These are phyloP conservation scores for Xylaria sp. DNA, from an alignment of 2,329 filamentous ascomycete genomes.

Conservation along the genomic window DNA sequence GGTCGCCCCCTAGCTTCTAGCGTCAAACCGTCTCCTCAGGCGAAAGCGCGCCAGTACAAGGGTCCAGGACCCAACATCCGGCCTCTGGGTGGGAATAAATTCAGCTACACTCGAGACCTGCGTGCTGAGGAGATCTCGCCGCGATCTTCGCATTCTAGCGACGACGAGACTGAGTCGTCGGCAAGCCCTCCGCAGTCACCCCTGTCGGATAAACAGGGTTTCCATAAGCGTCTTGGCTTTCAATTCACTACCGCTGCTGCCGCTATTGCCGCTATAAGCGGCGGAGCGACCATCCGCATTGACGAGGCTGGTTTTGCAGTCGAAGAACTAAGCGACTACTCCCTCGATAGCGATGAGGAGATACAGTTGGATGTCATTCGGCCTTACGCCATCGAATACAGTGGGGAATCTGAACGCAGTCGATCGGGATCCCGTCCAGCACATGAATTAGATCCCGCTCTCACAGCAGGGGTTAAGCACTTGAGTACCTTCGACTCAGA, in stretches of 20 bases:
- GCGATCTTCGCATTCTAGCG: conserved; percentile 46
- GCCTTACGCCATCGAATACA: conserved; percentile 46
- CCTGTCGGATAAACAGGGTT: conserved; percentile 42
- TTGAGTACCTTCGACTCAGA: conserved; percentile 46
- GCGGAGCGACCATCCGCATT: conserved; percentile 35
- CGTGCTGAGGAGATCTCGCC: conserved; percentile 49
- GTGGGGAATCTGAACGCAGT: conserved; percentile 46
- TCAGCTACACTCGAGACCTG: conserved; percentile 45
- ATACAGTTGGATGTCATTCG: conserved; percentile 41
- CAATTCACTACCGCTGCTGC: conserved; percentile 36
- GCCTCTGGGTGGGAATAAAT: conserved; percentile 49
- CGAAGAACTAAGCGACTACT: conserved; percentile 48
- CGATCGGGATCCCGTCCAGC: conserved; percentile 42
- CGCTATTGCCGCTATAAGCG: conserved; percentile 32
- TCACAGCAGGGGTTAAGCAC: conserved; percentile 45
- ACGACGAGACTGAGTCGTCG: conserved; percentile 45
- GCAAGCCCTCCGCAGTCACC: conserved; percentile 44
- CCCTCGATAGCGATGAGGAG: conserved; percentile 43
- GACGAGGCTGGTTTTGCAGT: conserved; percentile 45
- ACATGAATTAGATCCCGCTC: conserved; percentile 45
- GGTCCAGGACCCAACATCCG: conserved; percentile 48
- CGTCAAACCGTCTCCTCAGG: conserved; percentile 37
- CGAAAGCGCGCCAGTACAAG: conserved; percentile 42
- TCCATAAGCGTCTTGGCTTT: conserved; percentile 39
- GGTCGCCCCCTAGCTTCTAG: conserved; percentile 41